Evolutionary conservation across 2,329 filamentous ascomycete species (phyloP).

Genomic region (Cordyceps cateniannulata): DNA sequence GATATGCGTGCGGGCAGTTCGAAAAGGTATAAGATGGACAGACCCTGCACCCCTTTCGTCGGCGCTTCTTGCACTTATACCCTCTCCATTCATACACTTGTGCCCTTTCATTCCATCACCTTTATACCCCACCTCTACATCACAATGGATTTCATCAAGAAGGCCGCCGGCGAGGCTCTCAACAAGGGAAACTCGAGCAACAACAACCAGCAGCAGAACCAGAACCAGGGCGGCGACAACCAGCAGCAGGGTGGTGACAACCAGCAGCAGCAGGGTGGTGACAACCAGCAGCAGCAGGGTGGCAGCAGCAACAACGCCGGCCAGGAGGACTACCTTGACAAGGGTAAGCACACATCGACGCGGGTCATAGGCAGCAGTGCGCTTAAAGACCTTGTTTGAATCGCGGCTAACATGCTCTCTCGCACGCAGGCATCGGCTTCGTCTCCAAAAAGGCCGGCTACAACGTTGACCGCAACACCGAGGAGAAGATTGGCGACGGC

Average conservation of each 20-base stretch:
- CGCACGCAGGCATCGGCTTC: slow-evolving; percentile 22
- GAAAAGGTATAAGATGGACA: slow-evolving; percentile 17
- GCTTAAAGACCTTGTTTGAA: not conserved
- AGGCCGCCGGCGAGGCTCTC: slow-evolving; percentile 19
- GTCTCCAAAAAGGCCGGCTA: slow-evolving; percentile 28
- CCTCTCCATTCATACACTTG: not conserved
- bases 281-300: not conserved
- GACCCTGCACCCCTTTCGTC: slow-evolving; percentile 7
- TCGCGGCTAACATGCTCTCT: not conserved
- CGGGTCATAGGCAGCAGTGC: not conserved
- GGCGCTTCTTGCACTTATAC: not conserved
- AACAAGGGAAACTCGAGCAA: slow-evolving; percentile 13
- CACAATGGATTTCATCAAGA: slow-evolving; percentile 36
- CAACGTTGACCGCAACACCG: slow-evolving; percentile 26
- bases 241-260: slow-evolving; percentile 7
- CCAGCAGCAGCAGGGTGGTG: slow-evolving; percentile 3
- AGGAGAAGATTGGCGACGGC: slow-evolving; percentile 35
- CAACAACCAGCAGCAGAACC: slow-evolving; percentile 9
- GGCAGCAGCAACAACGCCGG: not conserved
- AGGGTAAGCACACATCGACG: slow-evolving; percentile 23
- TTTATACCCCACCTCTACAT: not conserved
- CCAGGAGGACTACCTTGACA: slow-evolving; percentile 32
- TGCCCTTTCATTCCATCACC: not conserved
- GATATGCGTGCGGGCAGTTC: not conserved
- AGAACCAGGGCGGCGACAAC: slow-evolving; percentile 8